These are phyloP conservation scores for Avicennia marina DNA, from an alignment of 257 asterid genomes.

Conservation along the genomic window DNA sequence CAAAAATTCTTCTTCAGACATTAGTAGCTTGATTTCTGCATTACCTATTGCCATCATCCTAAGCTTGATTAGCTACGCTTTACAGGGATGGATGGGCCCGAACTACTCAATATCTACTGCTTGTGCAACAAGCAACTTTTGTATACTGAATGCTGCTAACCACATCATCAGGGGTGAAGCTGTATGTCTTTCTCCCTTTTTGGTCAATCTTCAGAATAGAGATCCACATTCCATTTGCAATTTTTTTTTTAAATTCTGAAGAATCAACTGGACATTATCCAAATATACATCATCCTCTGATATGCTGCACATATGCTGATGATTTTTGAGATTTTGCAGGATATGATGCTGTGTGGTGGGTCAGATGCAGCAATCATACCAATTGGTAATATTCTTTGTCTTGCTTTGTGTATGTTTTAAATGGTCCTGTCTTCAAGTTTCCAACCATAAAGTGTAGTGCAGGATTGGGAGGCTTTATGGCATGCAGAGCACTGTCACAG, in stretches of 20 bases:
- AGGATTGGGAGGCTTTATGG: slow-evolving; percentile 96
- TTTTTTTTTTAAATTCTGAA: slow-evolving; percentile 5
- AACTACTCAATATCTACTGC: slow-evolving; percentile 96
- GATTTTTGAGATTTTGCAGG: slow-evolving; percentile 48
- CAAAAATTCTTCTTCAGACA: not conserved
- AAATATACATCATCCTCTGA: slow-evolving; percentile 7
- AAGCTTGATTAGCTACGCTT: slow-evolving; percentile 23
- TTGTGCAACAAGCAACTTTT: slow-evolving; percentile 95
- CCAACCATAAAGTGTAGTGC: slow-evolving; percentile 27
- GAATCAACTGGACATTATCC: slow-evolving; percentile 1
- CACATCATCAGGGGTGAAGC: slow-evolving; percentile 98
- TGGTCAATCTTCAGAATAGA: slow-evolving; percentile 21
- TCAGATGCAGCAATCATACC: slow-evolving; percentile 95
- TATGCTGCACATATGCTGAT: slow-evolving; percentile 13
- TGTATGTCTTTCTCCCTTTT: slow-evolving; percentile 49
- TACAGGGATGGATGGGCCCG: slow-evolving; percentile 99
- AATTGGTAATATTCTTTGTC: slow-evolving; percentile 48
- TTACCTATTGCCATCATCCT: slow-evolving; percentile 13
- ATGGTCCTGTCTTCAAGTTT: slow-evolving; percentile 6
- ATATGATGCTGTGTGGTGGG: slow-evolving; percentile 96
- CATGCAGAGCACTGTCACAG: slow-evolving; percentile 89
- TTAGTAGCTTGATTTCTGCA: slow-evolving; percentile 9
- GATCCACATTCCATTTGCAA: slow-evolving; percentile 6
- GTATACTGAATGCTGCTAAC: slow-evolving; percentile 89
- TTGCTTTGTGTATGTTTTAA: slow-evolving; percentile 14